Evolutionary conservation across 83 land plant genomes (phyloP).

Genomic region (Picea abies): DNA sequence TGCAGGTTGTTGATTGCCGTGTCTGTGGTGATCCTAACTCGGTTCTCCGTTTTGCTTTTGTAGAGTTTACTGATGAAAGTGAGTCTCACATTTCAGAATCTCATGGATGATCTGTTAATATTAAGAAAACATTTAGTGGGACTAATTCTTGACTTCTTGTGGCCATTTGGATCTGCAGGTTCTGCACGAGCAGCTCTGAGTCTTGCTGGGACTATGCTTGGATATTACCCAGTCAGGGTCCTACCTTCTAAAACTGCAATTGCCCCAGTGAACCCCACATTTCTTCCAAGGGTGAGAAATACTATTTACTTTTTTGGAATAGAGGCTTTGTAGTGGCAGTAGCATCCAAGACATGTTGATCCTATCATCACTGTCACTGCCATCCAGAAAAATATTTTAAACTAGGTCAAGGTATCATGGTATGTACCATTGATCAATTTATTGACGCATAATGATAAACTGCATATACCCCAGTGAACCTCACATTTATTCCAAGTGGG

Average conservation of each 20-base stretch:
- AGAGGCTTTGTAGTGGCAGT: background rate
- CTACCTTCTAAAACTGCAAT: slow-evolving; percentile 98
- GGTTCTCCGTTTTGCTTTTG: slow-evolving; percentile 95
- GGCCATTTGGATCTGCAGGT: slow-evolving; percentile 37
- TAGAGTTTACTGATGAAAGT: slow-evolving; percentile 96
- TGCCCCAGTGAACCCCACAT: slow-evolving; percentile 93
- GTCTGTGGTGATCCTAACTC: slow-evolving; percentile 98
- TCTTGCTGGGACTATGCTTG: slow-evolving; percentile 93
- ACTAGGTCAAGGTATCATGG: too few species aligned
- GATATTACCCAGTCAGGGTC: slow-evolving; percentile 92
- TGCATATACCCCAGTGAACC: slow-evolving; percentile 96
- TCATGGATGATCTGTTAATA: background rate
- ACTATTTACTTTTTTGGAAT: too few species aligned
- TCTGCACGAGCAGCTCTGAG: slow-evolving; percentile 86
- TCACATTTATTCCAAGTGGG: slow-evolving; percentile 85
- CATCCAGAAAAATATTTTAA: background rate
- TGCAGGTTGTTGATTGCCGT: slow-evolving; percentile 96
- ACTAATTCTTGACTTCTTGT: background rate
- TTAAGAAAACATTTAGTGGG: background rate
- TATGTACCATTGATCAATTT: too few species aligned
- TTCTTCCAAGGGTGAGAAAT: slow-evolving; percentile 75
- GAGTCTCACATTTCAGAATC: slow-evolving; percentile 20
- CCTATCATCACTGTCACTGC: too few species aligned
- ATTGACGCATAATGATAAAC: slow-evolving; percentile 34
- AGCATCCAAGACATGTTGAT: background rate